Conservation (phyloP, 495 filamentous ascomycete genomes). For the Pseudevernia furfuracea region DNA sequence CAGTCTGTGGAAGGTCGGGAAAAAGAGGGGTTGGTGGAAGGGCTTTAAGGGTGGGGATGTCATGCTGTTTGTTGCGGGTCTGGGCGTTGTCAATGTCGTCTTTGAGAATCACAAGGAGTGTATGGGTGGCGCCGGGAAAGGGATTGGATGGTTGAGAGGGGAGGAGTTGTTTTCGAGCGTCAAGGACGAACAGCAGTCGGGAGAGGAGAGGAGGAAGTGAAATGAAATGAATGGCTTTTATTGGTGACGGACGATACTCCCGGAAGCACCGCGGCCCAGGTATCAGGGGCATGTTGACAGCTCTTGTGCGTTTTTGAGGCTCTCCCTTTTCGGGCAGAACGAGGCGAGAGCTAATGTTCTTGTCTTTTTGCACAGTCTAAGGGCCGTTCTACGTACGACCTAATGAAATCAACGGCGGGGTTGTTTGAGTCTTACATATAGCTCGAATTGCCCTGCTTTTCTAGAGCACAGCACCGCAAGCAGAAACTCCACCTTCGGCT, state of each 20-base stretch:
- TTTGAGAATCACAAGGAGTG: constrained; percentile 64
- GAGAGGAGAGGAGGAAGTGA: constrained; percentile 31
- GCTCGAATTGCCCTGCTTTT: no score
- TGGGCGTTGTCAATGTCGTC: constrained; percentile 69
- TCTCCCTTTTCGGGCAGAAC: no score
- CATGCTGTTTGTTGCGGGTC: constrained; percentile 65
- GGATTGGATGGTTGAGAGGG: constrained; percentile 65
- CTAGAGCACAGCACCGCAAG: no score
- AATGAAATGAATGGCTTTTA: background rate
- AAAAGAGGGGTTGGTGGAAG: constrained; percentile 76
- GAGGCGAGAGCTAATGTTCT: no score
- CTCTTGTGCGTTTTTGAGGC: background rate
- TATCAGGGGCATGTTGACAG: background rate
- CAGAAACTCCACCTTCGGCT: no score
- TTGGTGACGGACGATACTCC: background rate
- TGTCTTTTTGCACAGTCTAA: no score
- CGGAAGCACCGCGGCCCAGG: background rate
- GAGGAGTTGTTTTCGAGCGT: constrained; percentile 52
- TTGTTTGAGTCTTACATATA: no score
- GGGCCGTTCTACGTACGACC: no score
- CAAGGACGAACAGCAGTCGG: constrained; percentile 30
- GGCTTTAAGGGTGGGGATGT: constrained; percentile 77
- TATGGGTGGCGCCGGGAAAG: constrained; percentile 62
- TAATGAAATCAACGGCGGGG: no score
- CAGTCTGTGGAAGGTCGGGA: constrained; percentile 80